Base-by-base conservation (phyloP, 768 basidiomycete species). In the Tubosaeta sp. region DNA sequence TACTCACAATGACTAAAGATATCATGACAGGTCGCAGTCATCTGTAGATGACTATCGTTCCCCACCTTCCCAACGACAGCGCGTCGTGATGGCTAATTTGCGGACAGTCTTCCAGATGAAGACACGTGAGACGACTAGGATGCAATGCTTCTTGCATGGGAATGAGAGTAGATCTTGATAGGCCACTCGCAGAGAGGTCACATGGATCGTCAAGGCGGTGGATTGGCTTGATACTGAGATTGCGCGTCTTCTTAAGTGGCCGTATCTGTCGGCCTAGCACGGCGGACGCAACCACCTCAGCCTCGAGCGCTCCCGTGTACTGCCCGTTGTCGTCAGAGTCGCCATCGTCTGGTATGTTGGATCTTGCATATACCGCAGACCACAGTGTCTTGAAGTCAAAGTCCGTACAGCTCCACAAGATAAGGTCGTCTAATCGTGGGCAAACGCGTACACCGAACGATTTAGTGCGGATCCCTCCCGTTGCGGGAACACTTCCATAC, bases 361-460 rank as follows among this genome's bases (percentile, higher is more conserved):
- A 60, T 52, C 77, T 68, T 41, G 72, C 65, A 22, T 62, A 57
- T 47, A 79, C 71, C 25, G 75, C 61, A 13, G 59, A 70, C 48
- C 69, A 66, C 50, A 80, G 60, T 37, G 64, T 63, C 33, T 46
- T 55, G 27, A 76, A 68, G 32, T 70, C 62, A 51, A 80, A 62
- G 59, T 80, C 77, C 46, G 65, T 55, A 60, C 80, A 82, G 43
- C 71, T 71, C 80, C 76, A 80, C 51, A 82, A 71, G 35, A 74
- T 70, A 32, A 82, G 65, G n/a, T 75, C 72, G 60, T 77, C 76
- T 43, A 82, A 68, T 34, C 72, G 70, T 22, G 80, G 77, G 58
- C 80, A 81, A 42, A 76, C 67, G 51, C 74, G 78, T 55, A 78
- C 75, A 43, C 70, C 73, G 52, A 67, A 70, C 33, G 49, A 43